phyloP scores from a whole-genome alignment of 1,284 basidiomycete genomes.

The Microbotryum lychnidis-dioicae region DNA sequence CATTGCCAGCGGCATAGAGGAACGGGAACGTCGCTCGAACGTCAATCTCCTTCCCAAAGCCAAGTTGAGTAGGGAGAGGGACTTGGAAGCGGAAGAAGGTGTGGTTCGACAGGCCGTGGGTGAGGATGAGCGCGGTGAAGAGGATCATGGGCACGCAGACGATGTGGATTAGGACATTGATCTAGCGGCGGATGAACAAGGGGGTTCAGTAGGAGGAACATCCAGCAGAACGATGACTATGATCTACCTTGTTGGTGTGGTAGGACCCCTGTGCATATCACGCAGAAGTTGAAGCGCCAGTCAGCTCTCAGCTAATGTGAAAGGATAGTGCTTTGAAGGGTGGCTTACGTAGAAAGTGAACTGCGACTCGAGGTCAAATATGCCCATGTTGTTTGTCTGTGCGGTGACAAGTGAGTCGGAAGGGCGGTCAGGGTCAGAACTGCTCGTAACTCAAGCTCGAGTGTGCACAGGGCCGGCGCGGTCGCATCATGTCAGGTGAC shows the following conservation, averaged over 20 bases:
- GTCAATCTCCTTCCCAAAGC: conserved; percentile 14
- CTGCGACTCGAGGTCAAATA: conserved; percentile 22
- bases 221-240: neutral
- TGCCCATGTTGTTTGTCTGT: neutral
- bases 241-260: conserved; percentile 28
- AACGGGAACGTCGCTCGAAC: conserved; percentile 20
- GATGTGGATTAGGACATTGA: conserved; percentile 31
- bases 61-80: conserved; percentile 4
- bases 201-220: neutral
- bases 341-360: conserved; percentile 29
- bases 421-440: too few relatives aligned
- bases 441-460: too few relatives aligned
- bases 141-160: conserved; percentile 35
- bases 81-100: conserved; percentile 12
- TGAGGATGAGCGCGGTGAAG: conserved; percentile 29
- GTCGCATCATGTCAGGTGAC: too few relatives aligned
- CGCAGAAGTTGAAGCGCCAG: neutral
- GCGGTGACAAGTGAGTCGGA: neutral
- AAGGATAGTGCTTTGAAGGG: neutral
- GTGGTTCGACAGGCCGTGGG: conserved; percentile 17
- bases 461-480: too few relatives aligned
- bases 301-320: too few relatives aligned
- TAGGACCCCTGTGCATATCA: conserved; percentile 28
- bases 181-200: neutral
- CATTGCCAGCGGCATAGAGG: conserved; percentile 25